phyloP scores from a whole-genome alignment of 2,329 filamentous ascomycete species.

The Dothideomycetidae sp. region DNA sequence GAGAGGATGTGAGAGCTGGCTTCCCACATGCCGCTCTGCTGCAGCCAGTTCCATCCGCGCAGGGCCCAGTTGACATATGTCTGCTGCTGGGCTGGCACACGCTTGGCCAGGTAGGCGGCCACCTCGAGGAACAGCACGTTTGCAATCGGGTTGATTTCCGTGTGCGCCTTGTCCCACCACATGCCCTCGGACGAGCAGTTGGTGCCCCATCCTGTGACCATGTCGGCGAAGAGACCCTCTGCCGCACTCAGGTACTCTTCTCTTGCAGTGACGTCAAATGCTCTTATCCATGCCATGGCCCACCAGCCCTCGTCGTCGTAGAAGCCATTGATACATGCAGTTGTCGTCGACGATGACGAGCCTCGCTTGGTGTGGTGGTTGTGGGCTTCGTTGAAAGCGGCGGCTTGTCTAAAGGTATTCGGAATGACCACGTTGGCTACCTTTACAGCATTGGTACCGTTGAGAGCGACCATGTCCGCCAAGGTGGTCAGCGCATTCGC shows the following conservation, averaged over 20 bases:
- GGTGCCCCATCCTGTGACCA: constrained; percentile 28
- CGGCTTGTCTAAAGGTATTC: too few species aligned
- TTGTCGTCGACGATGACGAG: too few species aligned
- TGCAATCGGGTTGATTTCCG: constrained; percentile 36
- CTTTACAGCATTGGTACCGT: too few species aligned
- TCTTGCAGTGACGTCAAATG: constrained; percentile 36
- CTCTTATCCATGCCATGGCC: constrained; percentile 39
- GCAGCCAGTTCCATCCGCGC: constrained; percentile 38
- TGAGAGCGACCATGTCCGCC: too few species aligned
- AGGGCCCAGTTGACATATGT: constrained; percentile 33
- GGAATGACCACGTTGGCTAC: too few species aligned
- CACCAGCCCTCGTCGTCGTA: constrained; percentile 42
- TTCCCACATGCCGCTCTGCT: constrained; percentile 34
- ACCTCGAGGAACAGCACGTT: constrained; percentile 42
- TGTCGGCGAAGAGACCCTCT: constrained; percentile 32
- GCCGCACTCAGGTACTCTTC: constrained; percentile 32
- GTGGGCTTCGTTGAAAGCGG: too few species aligned
- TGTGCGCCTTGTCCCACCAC: constrained; percentile 31
- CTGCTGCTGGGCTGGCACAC: constrained; percentile 24
- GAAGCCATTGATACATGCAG: constrained; percentile 30
- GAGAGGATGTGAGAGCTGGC: constrained; percentile 36
- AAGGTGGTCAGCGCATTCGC: too few species aligned
- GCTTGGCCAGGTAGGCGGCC: constrained; percentile 40
- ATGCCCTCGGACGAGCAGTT: constrained; percentile 32
- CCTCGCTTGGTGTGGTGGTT: too few species aligned